These are phyloP conservation scores for Stereocaulon alpinum DNA, from an alignment of 495 filamentous ascomycete species.

Conservation along the genomic window DNA sequence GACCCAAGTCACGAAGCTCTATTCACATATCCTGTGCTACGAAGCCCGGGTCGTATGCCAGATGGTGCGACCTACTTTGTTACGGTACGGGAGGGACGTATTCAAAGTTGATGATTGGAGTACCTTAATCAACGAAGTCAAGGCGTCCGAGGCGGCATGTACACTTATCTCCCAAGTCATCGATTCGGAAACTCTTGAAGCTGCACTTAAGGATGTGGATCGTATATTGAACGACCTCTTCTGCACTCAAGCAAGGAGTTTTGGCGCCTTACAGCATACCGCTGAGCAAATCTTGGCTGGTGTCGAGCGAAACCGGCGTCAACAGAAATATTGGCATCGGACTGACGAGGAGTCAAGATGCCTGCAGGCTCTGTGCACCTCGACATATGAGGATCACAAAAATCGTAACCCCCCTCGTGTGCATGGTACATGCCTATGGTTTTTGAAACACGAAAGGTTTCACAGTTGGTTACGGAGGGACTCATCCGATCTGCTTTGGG, in stretches of 20 bases:
- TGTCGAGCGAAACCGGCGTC: background rate
- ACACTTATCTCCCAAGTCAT: background rate
- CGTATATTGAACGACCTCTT: background rate
- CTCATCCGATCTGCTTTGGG: slow-evolving; percentile 23
- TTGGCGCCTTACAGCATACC: background rate
- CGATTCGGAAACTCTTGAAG: slow-evolving; percentile 2
- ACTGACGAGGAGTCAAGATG: slow-evolving; percentile 19
- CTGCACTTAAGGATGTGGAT: background rate
- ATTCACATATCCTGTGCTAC: slow-evolving; percentile 10
- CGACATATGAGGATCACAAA: slow-evolving; percentile 31
- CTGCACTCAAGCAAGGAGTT: background rate
- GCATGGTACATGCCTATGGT: slow-evolving; percentile 32
- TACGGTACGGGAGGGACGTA: slow-evolving; percentile 12
- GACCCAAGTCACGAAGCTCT: slow-evolving; percentile 11
- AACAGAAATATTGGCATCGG: background rate
- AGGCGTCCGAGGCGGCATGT: slow-evolving; percentile 7
- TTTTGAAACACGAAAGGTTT: slow-evolving; percentile 23
- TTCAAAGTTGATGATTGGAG: slow-evolving; percentile 17
- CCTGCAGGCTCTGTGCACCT: slow-evolving; percentile 32
- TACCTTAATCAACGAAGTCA: slow-evolving; percentile 5
- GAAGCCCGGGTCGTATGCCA: slow-evolving; percentile 10
- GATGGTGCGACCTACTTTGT: background rate
- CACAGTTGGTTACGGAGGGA: slow-evolving; percentile 20
- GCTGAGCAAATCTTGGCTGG: background rate
- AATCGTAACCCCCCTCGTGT: slow-evolving; percentile 11